Percentiles rank a stretch among this genome's conserved stretches.
These are phyloP conservation scores for Pelargonium fulgidum DNA, from an alignment of 441 rosid genomes.

Conservation along the genomic window DNA sequence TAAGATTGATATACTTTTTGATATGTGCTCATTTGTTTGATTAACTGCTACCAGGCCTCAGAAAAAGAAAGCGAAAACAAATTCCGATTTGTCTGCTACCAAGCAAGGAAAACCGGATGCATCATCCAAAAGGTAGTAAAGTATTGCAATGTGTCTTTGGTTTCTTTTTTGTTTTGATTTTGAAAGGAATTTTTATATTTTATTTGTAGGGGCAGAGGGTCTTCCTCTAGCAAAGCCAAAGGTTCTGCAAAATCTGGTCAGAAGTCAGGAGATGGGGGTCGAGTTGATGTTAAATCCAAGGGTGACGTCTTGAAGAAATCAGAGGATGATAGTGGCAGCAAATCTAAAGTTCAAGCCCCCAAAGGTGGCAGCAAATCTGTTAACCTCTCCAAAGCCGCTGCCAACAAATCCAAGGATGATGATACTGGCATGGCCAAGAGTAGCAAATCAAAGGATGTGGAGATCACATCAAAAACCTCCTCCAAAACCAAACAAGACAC, in stretches of 20 bases:
- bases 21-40: neutral
- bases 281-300: conserved; percentile 39
- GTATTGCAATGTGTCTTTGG: neutral
- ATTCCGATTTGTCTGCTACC: conserved; percentile 22
- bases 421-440: conserved; percentile 1
- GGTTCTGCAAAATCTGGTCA: conserved; percentile 38
- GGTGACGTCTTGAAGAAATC: neutral
- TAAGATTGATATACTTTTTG: neutral
- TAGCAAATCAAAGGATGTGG: conserved; percentile 35
- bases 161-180: neutral
- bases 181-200: neutral
- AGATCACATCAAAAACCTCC: conserved; percentile 29
- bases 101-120: conserved; percentile 36
- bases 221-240: conserved; percentile 63
- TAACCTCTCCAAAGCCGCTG: conserved; percentile 17
- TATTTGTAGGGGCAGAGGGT: conserved; percentile 56
- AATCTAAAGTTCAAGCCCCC: conserved; percentile 29
- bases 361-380: conserved; percentile 44
- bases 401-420: conserved; percentile 32
- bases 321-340: conserved; percentile 31
- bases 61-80: conserved; percentile 52
- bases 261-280: conserved; percentile 36
- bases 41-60: conserved; percentile 42
- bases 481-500: conserved; percentile 44
- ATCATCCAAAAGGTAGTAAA: conserved; percentile 44